Evolutionary conservation across 345 rosid species (phyloP), one percentile per base, ranked within the genome.

Genomic region (Ricinus communis): DNA sequence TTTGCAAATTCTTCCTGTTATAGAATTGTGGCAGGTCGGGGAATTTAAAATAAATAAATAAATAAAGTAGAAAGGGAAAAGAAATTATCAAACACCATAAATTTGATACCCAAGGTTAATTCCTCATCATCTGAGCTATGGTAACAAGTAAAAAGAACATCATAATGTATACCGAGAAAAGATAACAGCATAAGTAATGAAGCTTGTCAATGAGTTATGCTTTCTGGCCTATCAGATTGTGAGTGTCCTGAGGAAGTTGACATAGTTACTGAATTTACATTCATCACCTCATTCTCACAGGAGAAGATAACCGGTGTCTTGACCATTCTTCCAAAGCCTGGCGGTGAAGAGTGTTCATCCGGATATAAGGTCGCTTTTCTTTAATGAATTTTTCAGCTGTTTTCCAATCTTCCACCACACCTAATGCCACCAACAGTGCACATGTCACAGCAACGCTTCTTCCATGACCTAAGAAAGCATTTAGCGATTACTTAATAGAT

Each of bases 401-500:
- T 69, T 84, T 89, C 91, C 95, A 89, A 49, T 89, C 87, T 69
- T 84, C 90, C 19, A 77, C 86, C 30, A 87, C 54, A 13, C 80
- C 87, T 60, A 89, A 72, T 33, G 85, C 88, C 81, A 89, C 90
- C 33, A 89, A 59, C 46, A 89, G 54, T 5, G 95, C 95, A 60
- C 91, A 89, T 62, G 64, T 70, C 69, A 89, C 90, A 1, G 90
- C 90, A 43, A 86, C 92, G 60, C 95, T 90, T 79, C 95, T 83
- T 71, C 95, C 95, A 73, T 86, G 95, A 78, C 95, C 95, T 87
- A 57, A 74, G 31, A 16, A 66, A 70, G 21, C 41, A 69, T 59
- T 11, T 54, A 28, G 36, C 24, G 16, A 52, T 24, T 49, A 36
- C 15, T 21, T 12, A 27, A 38, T 4, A 18, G 14, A 10, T 33